Conservation (phyloP, 192 early-diverging fungal genomes). For the Funneliformis mosseae region DNA sequence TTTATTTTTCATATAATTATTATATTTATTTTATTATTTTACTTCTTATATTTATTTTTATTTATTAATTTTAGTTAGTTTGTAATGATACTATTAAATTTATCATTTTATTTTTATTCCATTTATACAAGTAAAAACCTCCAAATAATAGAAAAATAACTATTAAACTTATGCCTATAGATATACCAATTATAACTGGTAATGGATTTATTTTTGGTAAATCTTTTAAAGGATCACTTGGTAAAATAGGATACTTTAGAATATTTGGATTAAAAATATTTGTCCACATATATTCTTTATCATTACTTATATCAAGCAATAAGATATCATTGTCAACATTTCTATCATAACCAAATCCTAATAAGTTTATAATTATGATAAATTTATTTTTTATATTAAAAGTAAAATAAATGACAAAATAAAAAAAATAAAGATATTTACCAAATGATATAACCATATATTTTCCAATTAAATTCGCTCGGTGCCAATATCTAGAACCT, state of each 20-base stretch:
- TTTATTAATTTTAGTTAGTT: too few species aligned
- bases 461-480: background rate
- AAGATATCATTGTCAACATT: background rate
- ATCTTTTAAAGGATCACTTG: too few species aligned
- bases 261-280: background rate
- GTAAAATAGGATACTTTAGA: too few species aligned
- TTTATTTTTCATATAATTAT: too few species aligned
- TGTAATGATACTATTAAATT: too few species aligned
- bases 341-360: too few species aligned
- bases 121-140: background rate
- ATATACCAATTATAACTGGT: background rate
- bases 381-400: too few species aligned
- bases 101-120: background rate
- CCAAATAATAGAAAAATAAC: background rate
- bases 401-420: too few species aligned
- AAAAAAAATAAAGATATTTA: background rate
- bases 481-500: background rate
- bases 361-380: too few species aligned
- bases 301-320: background rate
- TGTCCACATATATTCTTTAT: background rate
- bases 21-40: too few species aligned
- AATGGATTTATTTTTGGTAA: background rate
- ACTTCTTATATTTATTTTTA: too few species aligned
- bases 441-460: background rate
- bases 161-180: background rate